These are phyloP conservation scores for Sclerotinia trifoliorum DNA, from an alignment of 2,329 filamentous ascomycete species.

Conservation along the genomic window DNA sequence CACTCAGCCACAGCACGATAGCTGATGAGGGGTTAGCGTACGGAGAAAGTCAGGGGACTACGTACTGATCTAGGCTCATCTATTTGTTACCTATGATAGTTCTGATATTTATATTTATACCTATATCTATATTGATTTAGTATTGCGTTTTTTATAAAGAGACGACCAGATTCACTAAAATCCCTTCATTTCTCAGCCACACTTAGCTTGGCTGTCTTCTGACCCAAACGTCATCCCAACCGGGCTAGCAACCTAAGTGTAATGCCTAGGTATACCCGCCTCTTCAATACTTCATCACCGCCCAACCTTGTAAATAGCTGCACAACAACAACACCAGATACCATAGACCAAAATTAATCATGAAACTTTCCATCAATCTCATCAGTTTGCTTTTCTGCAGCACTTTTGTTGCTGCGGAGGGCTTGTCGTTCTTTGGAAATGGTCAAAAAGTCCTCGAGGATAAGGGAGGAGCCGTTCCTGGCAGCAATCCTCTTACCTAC, in stretches of 20 bases:
- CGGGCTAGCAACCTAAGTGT: conserved; percentile 7
- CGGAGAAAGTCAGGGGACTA: background rate
- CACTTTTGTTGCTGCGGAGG: conserved; percentile 43
- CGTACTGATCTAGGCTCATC: background rate
- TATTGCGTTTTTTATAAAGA: background rate
- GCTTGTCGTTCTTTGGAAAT: conserved; percentile 48
- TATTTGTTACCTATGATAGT: background rate
- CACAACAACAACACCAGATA: conserved; percentile 22
- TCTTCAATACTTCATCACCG: conserved; percentile 18
- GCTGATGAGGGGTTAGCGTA: conserved; percentile 18
- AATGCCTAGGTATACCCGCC: conserved; percentile 3
- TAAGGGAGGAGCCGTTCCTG: conserved; percentile 48
- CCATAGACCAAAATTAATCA: conserved; percentile 25
- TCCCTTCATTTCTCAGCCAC: background rate
- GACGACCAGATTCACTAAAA: background rate
- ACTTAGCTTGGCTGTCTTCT: conserved; percentile 17
- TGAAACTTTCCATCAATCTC: conserved; percentile 38
- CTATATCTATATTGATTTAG: background rate
- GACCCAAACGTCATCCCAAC: conserved; percentile 21
- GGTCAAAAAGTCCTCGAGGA: conserved; percentile 49
- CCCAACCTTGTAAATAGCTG: conserved; percentile 18
- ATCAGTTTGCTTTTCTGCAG: conserved; percentile 36
- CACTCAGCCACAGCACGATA: conserved; percentile 22
- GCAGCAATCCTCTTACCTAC: conserved; percentile 80
- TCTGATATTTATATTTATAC: background rate